A percentile compares a stretch with the other conserved stretches of the same genome.
phyloP scores from a whole-genome alignment of 208 protist species.

The Leishmania mexicana region DNA sequence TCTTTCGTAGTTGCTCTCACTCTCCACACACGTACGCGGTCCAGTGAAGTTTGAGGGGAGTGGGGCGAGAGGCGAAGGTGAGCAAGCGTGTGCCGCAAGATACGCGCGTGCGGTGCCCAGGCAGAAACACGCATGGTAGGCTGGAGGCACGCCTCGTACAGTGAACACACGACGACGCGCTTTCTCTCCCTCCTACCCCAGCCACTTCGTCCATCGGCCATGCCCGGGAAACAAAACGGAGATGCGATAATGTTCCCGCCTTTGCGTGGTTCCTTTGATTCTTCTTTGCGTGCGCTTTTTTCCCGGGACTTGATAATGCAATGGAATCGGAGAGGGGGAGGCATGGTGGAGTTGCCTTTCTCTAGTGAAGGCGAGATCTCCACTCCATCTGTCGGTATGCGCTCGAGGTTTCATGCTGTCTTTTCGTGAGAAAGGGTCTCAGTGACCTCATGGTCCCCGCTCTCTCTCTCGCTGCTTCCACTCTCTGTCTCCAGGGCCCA shows the following conservation, averaged over 20 bases:
- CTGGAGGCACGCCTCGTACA: too few species aligned
- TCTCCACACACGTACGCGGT: not conserved
- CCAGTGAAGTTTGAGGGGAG: not conserved
- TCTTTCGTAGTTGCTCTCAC: not conserved
- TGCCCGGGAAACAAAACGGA: too few species aligned
- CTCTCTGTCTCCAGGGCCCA: not conserved
- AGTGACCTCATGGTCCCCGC: too few species aligned
- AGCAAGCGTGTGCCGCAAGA: not conserved
- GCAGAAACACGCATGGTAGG: too few species aligned
- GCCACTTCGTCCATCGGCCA: too few species aligned
- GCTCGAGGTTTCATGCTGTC: too few species aligned
- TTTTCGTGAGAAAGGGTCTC: too few species aligned
- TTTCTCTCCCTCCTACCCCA: too few species aligned
- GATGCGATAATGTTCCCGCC: too few species aligned
- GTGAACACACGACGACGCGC: too few species aligned
- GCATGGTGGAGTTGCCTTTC: not conserved
- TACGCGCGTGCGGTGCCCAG: too few species aligned
- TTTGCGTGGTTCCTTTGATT: not conserved
- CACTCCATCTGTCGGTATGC: too few species aligned
- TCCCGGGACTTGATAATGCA: not conserved
- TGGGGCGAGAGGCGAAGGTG: not conserved
- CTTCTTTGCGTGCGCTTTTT: not conserved
- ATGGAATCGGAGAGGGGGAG: not conserved
- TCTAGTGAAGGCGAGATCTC: not conserved
- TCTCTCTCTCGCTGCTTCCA: not conserved